phyloP scores from a whole-genome alignment of 176 grass and related monocot genomes.

The Lolium rigidum region DNA sequence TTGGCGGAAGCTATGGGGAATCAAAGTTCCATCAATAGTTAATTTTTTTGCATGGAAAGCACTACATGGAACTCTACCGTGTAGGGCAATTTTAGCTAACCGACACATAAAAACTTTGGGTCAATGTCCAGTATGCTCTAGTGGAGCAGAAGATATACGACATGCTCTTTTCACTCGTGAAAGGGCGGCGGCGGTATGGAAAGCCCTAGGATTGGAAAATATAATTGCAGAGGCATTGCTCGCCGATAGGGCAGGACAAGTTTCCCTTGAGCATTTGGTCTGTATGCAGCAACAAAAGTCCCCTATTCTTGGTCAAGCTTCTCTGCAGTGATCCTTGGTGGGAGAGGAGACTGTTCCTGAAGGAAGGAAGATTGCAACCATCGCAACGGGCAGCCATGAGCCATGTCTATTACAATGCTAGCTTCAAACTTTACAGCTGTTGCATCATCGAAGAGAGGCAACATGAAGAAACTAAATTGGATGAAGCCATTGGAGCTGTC shows the following conservation, averaged over 20 bases:
- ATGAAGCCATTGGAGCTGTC: background rate
- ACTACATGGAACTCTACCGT: too few relatives aligned
- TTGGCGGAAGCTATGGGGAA: too few relatives aligned
- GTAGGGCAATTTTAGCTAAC: too few relatives aligned
- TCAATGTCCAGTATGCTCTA: background rate
- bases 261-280: background rate
- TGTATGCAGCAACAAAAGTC: background rate
- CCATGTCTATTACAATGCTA: background rate
- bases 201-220: background rate
- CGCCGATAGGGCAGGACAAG: background rate
- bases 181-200: background rate
- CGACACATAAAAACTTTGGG: too few relatives aligned
- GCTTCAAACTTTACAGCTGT: background rate
- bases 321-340: background rate
- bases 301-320: background rate
- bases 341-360: background rate
- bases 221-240: background rate
- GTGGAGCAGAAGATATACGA: background rate
- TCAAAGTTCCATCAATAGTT: too few relatives aligned
- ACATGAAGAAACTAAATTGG: background rate
- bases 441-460: background rate
- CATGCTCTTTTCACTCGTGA: background rate
- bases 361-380: background rate
- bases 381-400: background rate
- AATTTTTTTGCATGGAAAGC: too few relatives aligned